Evolutionary conservation across 176 grass and related monocot species (phyloP), one percentile per base, ranked within the genome.

Genomic region (Coix lacrymajobi): DNA sequence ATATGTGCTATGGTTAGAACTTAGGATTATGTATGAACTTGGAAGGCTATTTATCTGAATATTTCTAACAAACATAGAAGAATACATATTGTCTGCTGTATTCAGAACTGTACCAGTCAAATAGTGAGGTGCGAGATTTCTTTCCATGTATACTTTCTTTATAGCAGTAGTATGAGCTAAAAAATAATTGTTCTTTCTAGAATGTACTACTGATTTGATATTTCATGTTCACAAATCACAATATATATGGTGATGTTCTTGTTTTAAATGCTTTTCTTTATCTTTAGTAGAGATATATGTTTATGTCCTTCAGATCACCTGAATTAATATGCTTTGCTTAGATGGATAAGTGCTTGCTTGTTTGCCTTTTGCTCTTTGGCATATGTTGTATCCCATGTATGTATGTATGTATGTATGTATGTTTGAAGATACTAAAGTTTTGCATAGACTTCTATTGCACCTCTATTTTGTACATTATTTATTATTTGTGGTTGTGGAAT

Each of bases 311-410:
- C 14, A 66, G 62, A 71, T 83, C 69, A 64, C 30, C 40, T 73
- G 57, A 26, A 83, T 56, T 66, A 72, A 54, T 66, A 38, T 16
- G 40, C 13, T 62, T 71, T 82, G 38, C 36, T 75, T 65, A 13
- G n/a, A 30, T 71, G 40, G 11, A 57, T 77, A 66, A 65, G 28
- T 79, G 26, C 17, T 82, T 78, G 49, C 29, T 77, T 80, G 33
- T 13, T 73, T 63, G 56, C 20, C 24, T 88, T 78, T 62, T 48
- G 63, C 71, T 81, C 75, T 79, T n/a, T 89, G 52, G 11, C 17
- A 26, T 66, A 40, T 76, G 17, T 54, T 15, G 14, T 29, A 36
- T 71, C 24, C 40, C 61, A 68, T 48, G 36, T 33, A 67, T 64
- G 33, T 48, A 67, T 6, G 0, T 33, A 68, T 48, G 36, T 33